Base-by-base conservation (phyloP, 2,329 filamentous ascomycete species). In the Ceratocystis cacaofunesta region DNA sequence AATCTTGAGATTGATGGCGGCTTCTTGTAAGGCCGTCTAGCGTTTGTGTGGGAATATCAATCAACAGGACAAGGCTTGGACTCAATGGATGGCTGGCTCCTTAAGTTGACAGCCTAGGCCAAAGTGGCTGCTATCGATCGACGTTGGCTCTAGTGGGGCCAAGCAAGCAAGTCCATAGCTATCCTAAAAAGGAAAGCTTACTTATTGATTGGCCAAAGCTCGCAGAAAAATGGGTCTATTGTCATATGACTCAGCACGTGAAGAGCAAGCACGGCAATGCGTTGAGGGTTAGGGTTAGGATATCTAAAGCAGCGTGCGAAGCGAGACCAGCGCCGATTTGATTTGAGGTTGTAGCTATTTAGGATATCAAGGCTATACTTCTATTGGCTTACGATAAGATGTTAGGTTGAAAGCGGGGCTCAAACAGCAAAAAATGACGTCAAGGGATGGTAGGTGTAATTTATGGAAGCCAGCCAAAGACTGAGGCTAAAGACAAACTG, bases 131-230 rank as follows among this genome's bases (percentile, higher is more conserved):
- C 43, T 60, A 52, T 44, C 36, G 61, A 52, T 44, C 52, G 61
- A 60, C 52, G 32, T 62, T 25, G 57, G 43, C 48, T 57, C 36
- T 67, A 32, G 66, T 67, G 63, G 66, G 63, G 63, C 66, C 60
- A 58, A 63, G 60, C 10, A 62, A 67, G 66, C 58, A 52, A 25
- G 19, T 15, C 22, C 19, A 62, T 48, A 61, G 66, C 63, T 62
- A 63, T 63, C 48, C 62, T 32, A 30, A 46, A 57, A 28, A 32
- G 41, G 5, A 32, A 32, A 67, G 57, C 63, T 63, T 36, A 8
- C 63, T 63, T 36, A 8, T n/a, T 65, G 25, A 67, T 67, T 67
- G 66, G 66, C 32, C 41, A 19, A 64, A 60, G 48, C 43, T 19
- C 7, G 1, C 2, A 8, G 22, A 58, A 52, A 57, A 62, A 8